Conservation (phyloP, 805 yeast species). For the Isabelozyma heimii region DNA sequence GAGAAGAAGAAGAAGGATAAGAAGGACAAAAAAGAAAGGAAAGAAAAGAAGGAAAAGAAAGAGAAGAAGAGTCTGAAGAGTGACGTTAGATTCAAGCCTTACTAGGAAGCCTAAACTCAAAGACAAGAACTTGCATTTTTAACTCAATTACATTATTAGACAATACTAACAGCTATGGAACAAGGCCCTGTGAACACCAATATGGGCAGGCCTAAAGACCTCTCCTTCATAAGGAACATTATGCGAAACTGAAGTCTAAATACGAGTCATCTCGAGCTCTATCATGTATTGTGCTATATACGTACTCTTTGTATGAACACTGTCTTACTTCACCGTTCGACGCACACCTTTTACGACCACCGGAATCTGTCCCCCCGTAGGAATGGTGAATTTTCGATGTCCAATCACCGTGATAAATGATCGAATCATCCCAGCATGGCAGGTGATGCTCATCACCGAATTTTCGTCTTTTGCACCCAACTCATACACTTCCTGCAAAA, state of each 20-base stretch:
- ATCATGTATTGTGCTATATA: neutral
- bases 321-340: neutral
- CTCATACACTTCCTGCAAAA: slow-evolving; percentile 35
- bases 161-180: no score
- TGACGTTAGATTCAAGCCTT: slow-evolving; percentile 56
- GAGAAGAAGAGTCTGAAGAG: slow-evolving; percentile 21
- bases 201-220: no score
- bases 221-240: no score
- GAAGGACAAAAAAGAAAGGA: slow-evolving; percentile 12
- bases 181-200: no score
- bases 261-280: no score
- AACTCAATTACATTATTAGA: no score
- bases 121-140: no score
- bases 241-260: no score
- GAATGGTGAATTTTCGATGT: slow-evolving; percentile 55
- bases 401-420: slow-evolving; percentile 48
- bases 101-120: slow-evolving; percentile 29
- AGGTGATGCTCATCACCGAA: slow-evolving; percentile 45
- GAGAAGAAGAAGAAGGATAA: slow-evolving; percentile 35
- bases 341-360: slow-evolving; percentile 46
- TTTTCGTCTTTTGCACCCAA: slow-evolving; percentile 8
- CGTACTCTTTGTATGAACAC: neutral
- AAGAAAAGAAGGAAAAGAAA: slow-evolving; percentile 15
- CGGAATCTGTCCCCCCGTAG: slow-evolving; percentile 65
- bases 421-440: slow-evolving; percentile 61